phyloP scores from a whole-genome alignment of 371 early-diverging fungal species.

The Apophysomyces ossiformis region DNA sequence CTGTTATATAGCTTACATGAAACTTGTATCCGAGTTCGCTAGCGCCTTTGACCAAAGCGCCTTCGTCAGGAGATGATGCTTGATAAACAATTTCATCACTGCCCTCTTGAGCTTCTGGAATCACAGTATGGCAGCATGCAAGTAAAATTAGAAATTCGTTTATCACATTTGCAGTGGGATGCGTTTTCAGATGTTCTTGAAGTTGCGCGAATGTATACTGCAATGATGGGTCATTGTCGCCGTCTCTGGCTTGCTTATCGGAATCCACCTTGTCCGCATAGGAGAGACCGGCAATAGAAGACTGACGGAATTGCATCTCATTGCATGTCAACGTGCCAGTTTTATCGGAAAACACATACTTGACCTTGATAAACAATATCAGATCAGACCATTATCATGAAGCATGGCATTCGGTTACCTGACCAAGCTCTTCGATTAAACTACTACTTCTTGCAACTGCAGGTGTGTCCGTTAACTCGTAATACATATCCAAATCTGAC shows the following conservation, averaged over 20 bases:
- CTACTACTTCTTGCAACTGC: slow-evolving; percentile 88
- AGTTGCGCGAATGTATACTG: slow-evolving; percentile 73
- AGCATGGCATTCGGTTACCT: slow-evolving; percentile 32
- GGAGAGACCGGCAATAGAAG: slow-evolving; percentile 77
- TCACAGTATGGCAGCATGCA: slow-evolving; percentile 96
- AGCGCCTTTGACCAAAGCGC: slow-evolving; percentile 88
- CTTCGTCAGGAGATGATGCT: slow-evolving; percentile 92
- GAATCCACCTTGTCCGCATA: slow-evolving; percentile 82
- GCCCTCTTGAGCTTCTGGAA: slow-evolving; percentile 84
- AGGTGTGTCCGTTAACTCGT: slow-evolving; percentile 81
- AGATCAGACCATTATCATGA: background rate
- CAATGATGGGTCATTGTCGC: slow-evolving; percentile 61
- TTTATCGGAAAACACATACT: slow-evolving; percentile 88
- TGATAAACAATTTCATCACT: slow-evolving; percentile 78
- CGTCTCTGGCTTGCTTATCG: slow-evolving; percentile 75
- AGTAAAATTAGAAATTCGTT: slow-evolving; percentile 84
- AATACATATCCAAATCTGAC: slow-evolving; percentile 87
- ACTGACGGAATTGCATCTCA: slow-evolving; percentile 93
- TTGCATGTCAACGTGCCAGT: slow-evolving; percentile 98
- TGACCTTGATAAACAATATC: slow-evolving; percentile 43
- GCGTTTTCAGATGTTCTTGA: slow-evolving; percentile 63
- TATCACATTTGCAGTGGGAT: slow-evolving; percentile 66
- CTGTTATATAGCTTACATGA: slow-evolving; percentile 32
- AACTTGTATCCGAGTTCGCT: slow-evolving; percentile 66
- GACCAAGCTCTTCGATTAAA: slow-evolving; percentile 94